Evolutionary conservation across 1,139 yeast genomes (phyloP), one percentile per base, ranked within the genome.

Genomic region (Nakaseomyces uthaithaninus): DNA sequence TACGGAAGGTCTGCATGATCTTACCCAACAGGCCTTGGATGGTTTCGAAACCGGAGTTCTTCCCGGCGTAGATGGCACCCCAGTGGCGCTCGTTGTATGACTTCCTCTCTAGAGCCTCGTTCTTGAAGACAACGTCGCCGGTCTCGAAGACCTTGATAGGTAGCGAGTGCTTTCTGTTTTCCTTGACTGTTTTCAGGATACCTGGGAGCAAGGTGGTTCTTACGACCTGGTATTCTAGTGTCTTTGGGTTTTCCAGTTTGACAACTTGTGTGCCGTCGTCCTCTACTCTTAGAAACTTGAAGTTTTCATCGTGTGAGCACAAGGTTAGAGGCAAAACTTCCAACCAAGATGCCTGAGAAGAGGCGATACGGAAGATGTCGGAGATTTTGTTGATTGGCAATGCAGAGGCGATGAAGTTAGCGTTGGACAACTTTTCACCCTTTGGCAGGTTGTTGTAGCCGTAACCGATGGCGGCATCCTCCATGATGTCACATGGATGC

Each of bases 401-500:
- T 38, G 97, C 87, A 43, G 83, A 72, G 14, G 95, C 95, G 43
- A 65, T 66, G 49, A 85, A 81, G 44, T 87, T 76, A 39, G 89
- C 78, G 36, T 84, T 81, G 43, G 89, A 72, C 51, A 78, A 69
- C 45, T 94, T 93, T 61, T 82, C 82, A 42, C 94, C 80, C 65
- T 80, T 85, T 48, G 73, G 73, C 59, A 93, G 73, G 62, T 85
- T 86, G 66, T 89, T 84, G 71, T 81, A 93, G 45, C 98, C 99
- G 61, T 87, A 93, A 26, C 87, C 94, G 60, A 93, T 82, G 40
- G 96, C 98, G 37, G 89, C 95, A 64, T 93, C 99, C 66, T 93
- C 99, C 95, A 93, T 84, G 52, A 93, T 82, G 65, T 93, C 99
- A 72, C 98, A 91, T 64, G 87, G 95, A 65, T 93, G 99, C 57